These are phyloP conservation scores for Elsinoe ampelina DNA, from an alignment of 2,329 filamentous ascomycete genomes.

Conservation along the genomic window DNA sequence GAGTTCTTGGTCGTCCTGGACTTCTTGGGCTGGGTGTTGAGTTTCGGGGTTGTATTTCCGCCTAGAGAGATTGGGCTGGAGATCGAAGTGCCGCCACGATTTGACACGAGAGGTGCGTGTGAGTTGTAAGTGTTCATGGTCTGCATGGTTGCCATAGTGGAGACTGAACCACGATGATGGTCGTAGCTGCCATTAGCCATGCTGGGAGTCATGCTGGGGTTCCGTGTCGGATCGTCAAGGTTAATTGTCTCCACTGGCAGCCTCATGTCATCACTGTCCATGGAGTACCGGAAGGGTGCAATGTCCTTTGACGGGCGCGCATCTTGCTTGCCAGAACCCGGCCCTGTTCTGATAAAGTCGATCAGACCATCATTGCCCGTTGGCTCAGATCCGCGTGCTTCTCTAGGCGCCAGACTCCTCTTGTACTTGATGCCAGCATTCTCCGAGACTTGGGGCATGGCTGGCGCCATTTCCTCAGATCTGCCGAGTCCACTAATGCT, in stretches of 20 bases:
- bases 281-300: slow-evolving; percentile 73
- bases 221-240: slow-evolving; percentile 24
- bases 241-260: slow-evolving; percentile 32
- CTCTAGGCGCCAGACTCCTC: slow-evolving; percentile 22
- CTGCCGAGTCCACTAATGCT: background rate
- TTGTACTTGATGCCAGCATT: slow-evolving; percentile 15
- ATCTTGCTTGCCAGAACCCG: slow-evolving; percentile 40
- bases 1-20: background rate
- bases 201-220: background rate
- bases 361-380: slow-evolving; percentile 78
- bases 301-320: slow-evolving; percentile 14
- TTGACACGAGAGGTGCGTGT: slow-evolving; percentile 11
- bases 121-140: slow-evolving; percentile 9
- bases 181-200: slow-evolving; percentile 2
- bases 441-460: slow-evolving; percentile 8
- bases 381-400: slow-evolving; percentile 57
- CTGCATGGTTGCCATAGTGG: slow-evolving; percentile 11
- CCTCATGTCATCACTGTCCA: slow-evolving; percentile 74
- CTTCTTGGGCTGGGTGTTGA: slow-evolving; percentile 5
- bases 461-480: background rate
- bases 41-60: slow-evolving; percentile 1
- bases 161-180: slow-evolving; percentile 1
- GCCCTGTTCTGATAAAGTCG: slow-evolving; percentile 87
- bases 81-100: background rate
- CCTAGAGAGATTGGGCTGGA: background rate